Percentiles rank a stretch among this genome's conserved stretches.
Evolutionary conservation across 164 flowering plant genomes (phyloP).

Genomic region (Macadamia integrifolia): DNA sequence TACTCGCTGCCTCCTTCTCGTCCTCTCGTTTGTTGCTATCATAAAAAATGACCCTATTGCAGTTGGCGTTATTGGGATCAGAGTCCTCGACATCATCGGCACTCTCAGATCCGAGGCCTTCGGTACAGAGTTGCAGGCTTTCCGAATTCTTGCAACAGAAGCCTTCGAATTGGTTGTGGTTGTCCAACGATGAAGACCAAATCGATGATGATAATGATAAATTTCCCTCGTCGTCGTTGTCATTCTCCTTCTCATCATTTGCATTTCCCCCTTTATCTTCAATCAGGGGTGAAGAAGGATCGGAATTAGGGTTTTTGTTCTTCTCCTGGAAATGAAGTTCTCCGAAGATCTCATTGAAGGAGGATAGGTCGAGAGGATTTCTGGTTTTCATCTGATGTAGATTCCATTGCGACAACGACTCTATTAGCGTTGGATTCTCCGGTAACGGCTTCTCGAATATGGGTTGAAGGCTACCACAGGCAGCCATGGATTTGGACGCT

Average conservation of each 20-base stretch:
- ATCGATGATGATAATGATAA: too few relatives aligned
- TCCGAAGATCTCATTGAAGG: conserved; percentile 57
- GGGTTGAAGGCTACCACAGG: conserved; percentile 55
- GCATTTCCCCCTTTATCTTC: too few relatives aligned
- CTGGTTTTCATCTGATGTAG: conserved; percentile 20
- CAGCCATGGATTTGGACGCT: conserved; percentile 31
- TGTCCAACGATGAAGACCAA: too few relatives aligned
- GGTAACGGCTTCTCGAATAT: conserved; percentile 49
- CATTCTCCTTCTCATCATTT: too few relatives aligned
- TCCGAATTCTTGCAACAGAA: conserved; percentile 42
- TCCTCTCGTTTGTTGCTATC: neutral
- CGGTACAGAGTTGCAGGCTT: conserved; percentile 57
- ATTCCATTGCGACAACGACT: conserved; percentile 44
- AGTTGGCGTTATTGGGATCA: neutral
- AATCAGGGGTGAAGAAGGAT: conserved; percentile 1
- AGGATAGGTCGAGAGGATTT: conserved; percentile 21
- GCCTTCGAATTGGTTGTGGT: conserved; percentile 17
- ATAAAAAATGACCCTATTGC: neutral
- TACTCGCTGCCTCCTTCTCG: conserved; percentile 5
- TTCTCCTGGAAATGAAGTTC: conserved; percentile 54
- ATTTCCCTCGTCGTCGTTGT: too few relatives aligned
- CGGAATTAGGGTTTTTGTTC: too few relatives aligned
- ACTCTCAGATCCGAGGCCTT: conserved; percentile 72
- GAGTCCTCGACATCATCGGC: conserved; percentile 45
- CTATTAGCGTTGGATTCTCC: conserved; percentile 39